Base-by-base conservation (phyloP, 1,139 yeast species). In the Magnusiomyces tetraspermus region DNA sequence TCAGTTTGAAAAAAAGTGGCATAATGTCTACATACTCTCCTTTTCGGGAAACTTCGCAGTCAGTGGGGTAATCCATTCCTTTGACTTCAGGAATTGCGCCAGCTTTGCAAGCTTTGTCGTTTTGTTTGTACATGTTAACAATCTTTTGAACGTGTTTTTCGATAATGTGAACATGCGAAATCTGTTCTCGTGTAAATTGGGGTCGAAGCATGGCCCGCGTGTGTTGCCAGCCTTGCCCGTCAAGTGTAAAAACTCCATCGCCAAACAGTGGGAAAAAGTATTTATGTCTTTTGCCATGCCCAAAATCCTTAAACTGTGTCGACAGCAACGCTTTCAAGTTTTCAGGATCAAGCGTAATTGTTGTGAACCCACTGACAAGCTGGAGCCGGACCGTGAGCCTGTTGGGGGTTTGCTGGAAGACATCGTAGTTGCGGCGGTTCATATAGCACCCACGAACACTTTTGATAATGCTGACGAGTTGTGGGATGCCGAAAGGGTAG, bases 131-230 rank as follows among this genome's bases (percentile, higher is more conserved):
- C 48, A 71, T 74, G 46, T 63, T 63, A 46, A 70, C 66, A 44
- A 77, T 65, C 10, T 59, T 63, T 58, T 70, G 71, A 3, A 76
- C 57, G 55, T 76, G 79, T 28, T 73, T 73, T 59, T 76, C 80
- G 57, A 78, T 67, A 44, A 70, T 58, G 53, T 68, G 66, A 30
- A 79, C 73, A 56, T 78, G 80, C 22, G 77, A 73, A 48, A 79
- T 72, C 62, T 78, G 80, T 57, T 77, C 80, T 57, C 80, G 68
- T 30, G 76, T 71, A 65, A 79, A 79, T 63, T 77, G 82, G 1
- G 83, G 83, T 55, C 82, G 70, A 58, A 79, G 72, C 78, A 79
- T 68, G 2, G 80, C 75, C 45, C 83, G 67, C 17, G 80, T 74
- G 60, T 77, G 80, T 58, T 76, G 74, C 83, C 83, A 79, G 1